A percentile compares a stretch with the other conserved stretches of the same genome.
These are phyloP conservation scores for Peniophora sp. DNA, from an alignment of 1,284 basidiomycete species.

Conservation along the genomic window DNA sequence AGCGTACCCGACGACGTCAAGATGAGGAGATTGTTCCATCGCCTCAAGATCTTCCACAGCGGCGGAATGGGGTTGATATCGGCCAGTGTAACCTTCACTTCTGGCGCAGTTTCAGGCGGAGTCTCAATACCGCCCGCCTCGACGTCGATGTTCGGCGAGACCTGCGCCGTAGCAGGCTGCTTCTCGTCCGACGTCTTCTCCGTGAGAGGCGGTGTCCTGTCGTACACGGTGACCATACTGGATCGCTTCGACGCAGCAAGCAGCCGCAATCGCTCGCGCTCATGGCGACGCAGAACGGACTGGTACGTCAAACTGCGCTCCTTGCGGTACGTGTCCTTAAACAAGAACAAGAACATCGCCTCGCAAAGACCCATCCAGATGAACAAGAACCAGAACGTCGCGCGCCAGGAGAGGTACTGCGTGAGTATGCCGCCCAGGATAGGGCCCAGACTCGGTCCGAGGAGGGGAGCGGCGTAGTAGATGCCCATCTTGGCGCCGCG, in stretches of 20 bases:
- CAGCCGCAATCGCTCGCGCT: slow-evolving; percentile 8
- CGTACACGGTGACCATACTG: slow-evolving; percentile 2
- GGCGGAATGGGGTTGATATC: slow-evolving; percentile 72
- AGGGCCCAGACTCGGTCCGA: slow-evolving; percentile 62
- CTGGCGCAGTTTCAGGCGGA: slow-evolving; percentile 14
- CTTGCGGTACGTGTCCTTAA: slow-evolving; percentile 77
- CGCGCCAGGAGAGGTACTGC: slow-evolving; percentile 66
- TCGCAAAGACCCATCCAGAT: slow-evolving; percentile 53
- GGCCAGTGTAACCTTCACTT: slow-evolving; percentile 49
- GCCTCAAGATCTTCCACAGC: slow-evolving; percentile 46
- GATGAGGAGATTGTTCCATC: slow-evolving; percentile 61
- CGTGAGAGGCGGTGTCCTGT: neutral
- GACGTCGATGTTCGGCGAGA: neutral
- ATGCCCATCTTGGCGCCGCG: slow-evolving; percentile 76
- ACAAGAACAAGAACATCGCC: slow-evolving; percentile 54
- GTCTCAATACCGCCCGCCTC: neutral
- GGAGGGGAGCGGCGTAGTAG: slow-evolving; percentile 43
- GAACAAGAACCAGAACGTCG: slow-evolving; percentile 75
- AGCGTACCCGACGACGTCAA: slow-evolving; percentile 61
- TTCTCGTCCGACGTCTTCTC: neutral
- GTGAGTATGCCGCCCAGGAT: slow-evolving; percentile 67
- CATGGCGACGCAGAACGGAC: slow-evolving; percentile 33
- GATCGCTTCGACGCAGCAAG: slow-evolving; percentile 3
- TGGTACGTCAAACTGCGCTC: slow-evolving; percentile 79
- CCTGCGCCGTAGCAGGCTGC: neutral